Evolutionary conservation across 495 filamentous ascomycete genomes (phyloP).

Genomic region (Lophiotrema nucula): DNA sequence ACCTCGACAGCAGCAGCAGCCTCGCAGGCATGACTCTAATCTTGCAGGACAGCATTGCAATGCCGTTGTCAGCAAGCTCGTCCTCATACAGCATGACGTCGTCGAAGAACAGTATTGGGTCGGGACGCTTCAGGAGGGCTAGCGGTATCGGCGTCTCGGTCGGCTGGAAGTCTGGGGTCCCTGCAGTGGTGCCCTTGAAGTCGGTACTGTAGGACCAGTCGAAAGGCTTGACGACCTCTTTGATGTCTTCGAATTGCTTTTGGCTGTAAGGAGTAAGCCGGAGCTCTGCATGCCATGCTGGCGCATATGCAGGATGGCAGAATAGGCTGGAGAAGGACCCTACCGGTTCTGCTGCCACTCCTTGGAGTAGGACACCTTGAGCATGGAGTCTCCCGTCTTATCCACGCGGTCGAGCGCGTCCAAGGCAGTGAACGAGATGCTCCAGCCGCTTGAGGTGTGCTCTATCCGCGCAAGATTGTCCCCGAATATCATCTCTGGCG

Average conservation of each 20-base stretch:
- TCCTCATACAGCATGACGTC: constrained; percentile 95
- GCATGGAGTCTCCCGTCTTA: constrained; percentile 86
- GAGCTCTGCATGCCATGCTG: background rate
- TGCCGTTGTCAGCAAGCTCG: constrained; percentile 96
- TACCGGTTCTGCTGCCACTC: constrained; percentile 84
- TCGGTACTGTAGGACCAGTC: constrained; percentile 96
- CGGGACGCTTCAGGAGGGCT: constrained; percentile 75
- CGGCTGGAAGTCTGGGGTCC: constrained; percentile 47
- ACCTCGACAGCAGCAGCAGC: constrained; percentile 77
- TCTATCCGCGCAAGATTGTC: constrained; percentile 79
- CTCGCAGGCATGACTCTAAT: constrained; percentile 86
- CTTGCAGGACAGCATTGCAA: constrained; percentile 82
- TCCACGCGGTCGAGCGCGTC: constrained; percentile 87
- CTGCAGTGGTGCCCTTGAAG: constrained; percentile 66
- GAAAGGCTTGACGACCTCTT: constrained; percentile 89
- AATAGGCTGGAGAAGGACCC: background rate
- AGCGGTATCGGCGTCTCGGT: constrained; percentile 70
- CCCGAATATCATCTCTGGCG: constrained; percentile 98
- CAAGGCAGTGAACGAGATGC: constrained; percentile 74
- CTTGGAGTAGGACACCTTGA: constrained; percentile 87
- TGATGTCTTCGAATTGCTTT: constrained; percentile 81
- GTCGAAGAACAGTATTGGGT: constrained; percentile 93
- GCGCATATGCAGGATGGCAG: background rate
- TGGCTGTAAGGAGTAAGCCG: constrained; percentile 53
- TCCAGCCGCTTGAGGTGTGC: constrained; percentile 68